Evolutionary conservation across 345 rosid species (phyloP).

Genomic region (Eucalyptus leucophloia): DNA sequence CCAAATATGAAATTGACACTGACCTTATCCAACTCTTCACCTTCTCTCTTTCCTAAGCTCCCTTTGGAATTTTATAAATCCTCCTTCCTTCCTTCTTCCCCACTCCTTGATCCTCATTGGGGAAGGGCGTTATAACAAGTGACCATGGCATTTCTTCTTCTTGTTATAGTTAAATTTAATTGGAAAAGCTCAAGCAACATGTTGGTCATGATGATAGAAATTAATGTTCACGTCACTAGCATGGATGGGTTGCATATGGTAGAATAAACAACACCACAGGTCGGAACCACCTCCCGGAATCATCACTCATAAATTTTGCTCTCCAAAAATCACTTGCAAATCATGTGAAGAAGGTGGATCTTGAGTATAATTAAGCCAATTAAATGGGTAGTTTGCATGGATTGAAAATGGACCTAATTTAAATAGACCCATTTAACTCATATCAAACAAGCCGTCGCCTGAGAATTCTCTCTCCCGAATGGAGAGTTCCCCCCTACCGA

Average conservation of each 20-base stretch:
- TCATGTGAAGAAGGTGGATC: fast-evolving
- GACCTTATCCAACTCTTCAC: background rate
- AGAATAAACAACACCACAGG: background rate
- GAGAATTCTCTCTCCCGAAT: too few relatives aligned
- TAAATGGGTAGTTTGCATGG: background rate
- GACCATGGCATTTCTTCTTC: background rate
- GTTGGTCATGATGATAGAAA: fast-evolving
- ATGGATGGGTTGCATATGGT: background rate
- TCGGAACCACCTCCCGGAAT: fast-evolving
- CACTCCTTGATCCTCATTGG: background rate
- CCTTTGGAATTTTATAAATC: background rate
- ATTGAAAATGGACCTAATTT: background rate
- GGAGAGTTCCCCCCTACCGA: too few relatives aligned
- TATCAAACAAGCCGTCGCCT: too few relatives aligned
- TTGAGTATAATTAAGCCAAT: background rate
- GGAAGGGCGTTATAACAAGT: background rate
- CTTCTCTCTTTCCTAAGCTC: background rate
- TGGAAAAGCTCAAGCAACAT: background rate
- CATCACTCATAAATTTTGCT: background rate
- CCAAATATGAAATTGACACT: too few relatives aligned
- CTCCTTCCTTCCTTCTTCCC: background rate
- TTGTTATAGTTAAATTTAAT: background rate
- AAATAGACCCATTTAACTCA: background rate
- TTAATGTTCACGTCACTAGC: fast-evolving
- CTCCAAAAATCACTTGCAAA: background rate